These are phyloP conservation scores for Closterium sp. DNA, from an alignment of 139 green algal genomes.

Conservation along the genomic window DNA sequence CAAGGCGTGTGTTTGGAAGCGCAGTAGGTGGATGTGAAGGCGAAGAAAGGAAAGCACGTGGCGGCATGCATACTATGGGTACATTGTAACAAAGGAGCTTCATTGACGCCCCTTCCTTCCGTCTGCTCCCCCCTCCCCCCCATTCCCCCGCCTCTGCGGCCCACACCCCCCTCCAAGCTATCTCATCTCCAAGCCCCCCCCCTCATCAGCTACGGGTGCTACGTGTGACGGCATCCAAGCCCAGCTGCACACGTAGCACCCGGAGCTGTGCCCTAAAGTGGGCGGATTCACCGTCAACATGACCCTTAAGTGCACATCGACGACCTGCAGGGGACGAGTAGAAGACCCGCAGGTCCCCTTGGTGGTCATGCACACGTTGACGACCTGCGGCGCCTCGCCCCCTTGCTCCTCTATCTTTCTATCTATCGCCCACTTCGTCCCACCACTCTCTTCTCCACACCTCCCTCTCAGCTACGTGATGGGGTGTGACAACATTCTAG, in stretches of 20 bases:
- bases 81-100: no score
- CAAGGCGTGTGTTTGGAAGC: no score
- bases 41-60: conserved; percentile 1
- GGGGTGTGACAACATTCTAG: conserved; percentile 39
- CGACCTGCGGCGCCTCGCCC: conserved; percentile 20
- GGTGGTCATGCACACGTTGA: conserved; percentile 25
- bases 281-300: conserved; percentile 23
- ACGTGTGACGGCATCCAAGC: conserved; percentile 39
- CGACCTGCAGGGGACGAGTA: conserved; percentile 15
- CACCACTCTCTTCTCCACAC: no score
- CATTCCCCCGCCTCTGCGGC: background rate
- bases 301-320: conserved; percentile 43
- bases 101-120: no score
- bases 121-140: background rate
- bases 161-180: conserved; percentile 21
- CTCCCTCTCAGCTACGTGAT: conserved; percentile 33
- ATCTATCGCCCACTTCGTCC: no score
- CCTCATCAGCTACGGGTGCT: no score
- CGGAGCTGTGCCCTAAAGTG: conserved; percentile 41
- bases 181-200: conserved; percentile 33
- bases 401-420: conserved; percentile 1
- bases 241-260: conserved; percentile 40
- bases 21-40: no score
- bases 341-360: no score
- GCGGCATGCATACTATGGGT: no score